Evolutionary conservation across 345 rosid species (phyloP), one percentile per base, ranked within the genome.

Genomic region (Moringa oleifera): DNA sequence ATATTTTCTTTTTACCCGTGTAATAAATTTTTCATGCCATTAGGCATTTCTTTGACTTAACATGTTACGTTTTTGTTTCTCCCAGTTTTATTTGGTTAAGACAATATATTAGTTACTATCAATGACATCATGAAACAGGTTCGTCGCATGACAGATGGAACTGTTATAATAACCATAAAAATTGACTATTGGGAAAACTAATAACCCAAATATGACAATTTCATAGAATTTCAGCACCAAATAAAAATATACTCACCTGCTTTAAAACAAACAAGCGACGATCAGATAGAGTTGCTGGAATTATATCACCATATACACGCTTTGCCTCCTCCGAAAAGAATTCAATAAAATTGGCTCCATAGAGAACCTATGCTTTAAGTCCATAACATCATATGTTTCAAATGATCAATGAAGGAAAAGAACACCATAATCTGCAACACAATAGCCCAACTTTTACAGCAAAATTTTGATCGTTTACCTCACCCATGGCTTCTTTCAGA

Each of bases 311-410:
- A 45, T 94, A 94, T 16, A 85, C 69, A 73, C 99, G 96, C 73
- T 88, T 94, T 23, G 87, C 97, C 79, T 94, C 99, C 83, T 94
- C 97, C 0, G 96, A 84, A 49, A 75, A 88, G 79, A 85, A 94
- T 79, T 94, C 99, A 57, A 94, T 80, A 66, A 88, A 94, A 74
- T 85, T 85, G 61, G 96, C 91, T 73, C 95, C 99, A 79, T 90
- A 90, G 66, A 25, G 74, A 50, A 90, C 97, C 99, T 94, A 83
- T 62, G 70, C 55, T 52, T 73, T 72, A 53, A 68, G 45, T 66
- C 37, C 58, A 36, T 55, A 57, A 51, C 18, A 20, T 64, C 71
- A 61, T 25, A 58, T 28, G 20, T 47, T 45, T 61, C 51, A 52
- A 65, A 66, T 53, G 47, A 24, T n/a, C 2, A 22, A 45, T 0